Percentiles rank a stretch among this genome's conserved stretches.
phyloP scores from a whole-genome alignment of 805 yeast species.

The Zygosaccharomyces rouxii region DNA sequence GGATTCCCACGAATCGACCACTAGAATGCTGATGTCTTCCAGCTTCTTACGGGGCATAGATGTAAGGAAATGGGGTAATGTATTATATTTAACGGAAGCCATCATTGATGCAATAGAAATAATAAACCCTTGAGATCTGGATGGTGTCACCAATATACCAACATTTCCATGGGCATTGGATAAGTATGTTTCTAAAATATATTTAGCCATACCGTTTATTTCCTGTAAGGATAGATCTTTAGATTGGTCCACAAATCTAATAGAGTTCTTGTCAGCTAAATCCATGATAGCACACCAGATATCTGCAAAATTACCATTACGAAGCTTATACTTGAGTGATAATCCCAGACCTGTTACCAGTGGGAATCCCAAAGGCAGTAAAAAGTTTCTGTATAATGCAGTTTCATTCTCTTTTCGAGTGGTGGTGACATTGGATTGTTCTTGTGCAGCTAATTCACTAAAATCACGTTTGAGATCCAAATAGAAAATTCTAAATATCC shows the following conservation, averaged over 20 bases:
- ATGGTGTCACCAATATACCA: conserved; percentile 31
- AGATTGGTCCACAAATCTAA: conserved; percentile 27
- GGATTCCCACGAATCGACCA: conserved; percentile 30
- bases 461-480: conserved; percentile 46
- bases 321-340: conserved; percentile 54
- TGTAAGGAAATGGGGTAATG: conserved; percentile 41
- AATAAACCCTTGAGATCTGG: conserved; percentile 37
- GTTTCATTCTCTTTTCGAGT: conserved; percentile 66
- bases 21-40: conserved; percentile 31
- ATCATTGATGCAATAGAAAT: conserved; percentile 44
- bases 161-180: conserved; percentile 17
- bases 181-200: conserved; percentile 11
- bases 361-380: conserved; percentile 67
- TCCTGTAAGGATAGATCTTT: conserved; percentile 12
- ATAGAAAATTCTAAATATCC: conserved; percentile 17
- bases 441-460: conserved; percentile 49
- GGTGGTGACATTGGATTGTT: conserved; percentile 63
- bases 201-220: conserved; percentile 27
- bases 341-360: conserved; percentile 66
- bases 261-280: conserved; percentile 17
- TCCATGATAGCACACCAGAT: conserved; percentile 56
- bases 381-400: conserved; percentile 69
- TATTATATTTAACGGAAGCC: conserved; percentile 33
- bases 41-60: conserved; percentile 29
- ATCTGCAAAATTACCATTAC: conserved; percentile 75